These are phyloP conservation scores for Bombardia bombarda DNA, from an alignment of 495 filamentous ascomycete genomes.

Conservation along the genomic window DNA sequence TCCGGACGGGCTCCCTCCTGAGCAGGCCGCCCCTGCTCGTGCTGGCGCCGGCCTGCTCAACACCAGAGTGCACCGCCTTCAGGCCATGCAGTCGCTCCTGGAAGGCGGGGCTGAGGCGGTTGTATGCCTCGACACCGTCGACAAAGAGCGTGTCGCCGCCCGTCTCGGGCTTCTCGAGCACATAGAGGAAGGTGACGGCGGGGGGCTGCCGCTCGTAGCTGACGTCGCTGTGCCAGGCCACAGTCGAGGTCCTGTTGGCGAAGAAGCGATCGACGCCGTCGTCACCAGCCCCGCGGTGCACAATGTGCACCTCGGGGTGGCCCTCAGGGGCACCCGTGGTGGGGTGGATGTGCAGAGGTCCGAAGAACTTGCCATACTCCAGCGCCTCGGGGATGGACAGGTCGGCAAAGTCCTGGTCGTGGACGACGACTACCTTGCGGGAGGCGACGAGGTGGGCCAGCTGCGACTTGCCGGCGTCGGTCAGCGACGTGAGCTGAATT, in stretches of 20 bases:
- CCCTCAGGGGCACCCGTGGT: neutral
- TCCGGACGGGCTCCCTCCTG: neutral
- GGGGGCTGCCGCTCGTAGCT: slow-evolving; percentile 2
- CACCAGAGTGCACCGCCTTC: neutral
- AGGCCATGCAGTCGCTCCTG: neutral
- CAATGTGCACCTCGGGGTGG: neutral
- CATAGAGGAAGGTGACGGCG: neutral
- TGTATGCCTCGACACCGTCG: slow-evolving; percentile 1
- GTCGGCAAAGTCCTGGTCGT: slow-evolving; percentile 2
- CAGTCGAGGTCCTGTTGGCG: neutral
- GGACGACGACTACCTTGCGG: slow-evolving; percentile 2
- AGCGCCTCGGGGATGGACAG: neutral
- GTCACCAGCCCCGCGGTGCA: slow-evolving; percentile 1
- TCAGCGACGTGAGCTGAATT: neutral
- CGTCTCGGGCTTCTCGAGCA: neutral
- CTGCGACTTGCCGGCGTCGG: neutral
- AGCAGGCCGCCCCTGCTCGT: neutral
- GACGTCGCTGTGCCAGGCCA: slow-evolving; percentile 2
- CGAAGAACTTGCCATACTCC: neutral
- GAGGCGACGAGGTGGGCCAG: neutral
- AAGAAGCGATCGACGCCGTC: neutral
- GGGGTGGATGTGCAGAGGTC: neutral
- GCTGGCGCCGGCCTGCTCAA: neutral
- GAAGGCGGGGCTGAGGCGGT: slow-evolving; percentile 1
- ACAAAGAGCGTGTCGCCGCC: slow-evolving; percentile 1